Evolutionary conservation across 2,329 filamentous ascomycete species (phyloP), one percentile per base, ranked within the genome.

Genomic region (Ascochyta clinopodiicola): DNA sequence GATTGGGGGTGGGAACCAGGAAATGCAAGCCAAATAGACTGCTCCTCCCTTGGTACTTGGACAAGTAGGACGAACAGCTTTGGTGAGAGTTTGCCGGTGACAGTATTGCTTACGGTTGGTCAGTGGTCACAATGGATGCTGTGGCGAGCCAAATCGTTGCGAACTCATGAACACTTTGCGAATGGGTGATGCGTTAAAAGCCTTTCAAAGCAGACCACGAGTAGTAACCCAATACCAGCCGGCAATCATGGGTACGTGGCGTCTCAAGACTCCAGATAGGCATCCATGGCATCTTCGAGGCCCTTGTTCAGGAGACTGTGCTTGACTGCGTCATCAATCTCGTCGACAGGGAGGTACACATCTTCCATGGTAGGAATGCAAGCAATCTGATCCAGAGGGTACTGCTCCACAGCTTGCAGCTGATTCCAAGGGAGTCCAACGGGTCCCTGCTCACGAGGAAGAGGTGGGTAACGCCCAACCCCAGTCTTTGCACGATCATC

Each of bases 401-500:
- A 76, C 51, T 75, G 73, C 37, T 70, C 67, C 19, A 80, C 47
- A 22, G 70, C 67, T 6, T 70, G 63, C 2, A 77, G 69, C 50
- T 79, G 75, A 49, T 72, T 72, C 79, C 79, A 81, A 6, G 67
- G 64, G 17, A 80, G 72, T 3, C 71, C 73, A 4, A 68, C 64
- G 42, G 77, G 75, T n/a, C 72, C 73, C 6, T 69, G 62, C 42
- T 79, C 74, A 6, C 79, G 77, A 29, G 79, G 79, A 10, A 77
- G 61, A n/a, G 76, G 74, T 4, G 76, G 66, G 60, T 75, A 81
- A 17, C 79, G 66, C 21, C 78, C 77, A 38, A 75, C 71, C 31
- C 66, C 67, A 2, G 77, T 80, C 37, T 78, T 74, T 13, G 79
- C 77, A 10, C 79, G 75, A 29, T 79, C 78, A 36, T 79, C 76